These are phyloP conservation scores for Sequoia sempervirens DNA, from an alignment of 75 land plant genomes.

Conservation along the genomic window DNA sequence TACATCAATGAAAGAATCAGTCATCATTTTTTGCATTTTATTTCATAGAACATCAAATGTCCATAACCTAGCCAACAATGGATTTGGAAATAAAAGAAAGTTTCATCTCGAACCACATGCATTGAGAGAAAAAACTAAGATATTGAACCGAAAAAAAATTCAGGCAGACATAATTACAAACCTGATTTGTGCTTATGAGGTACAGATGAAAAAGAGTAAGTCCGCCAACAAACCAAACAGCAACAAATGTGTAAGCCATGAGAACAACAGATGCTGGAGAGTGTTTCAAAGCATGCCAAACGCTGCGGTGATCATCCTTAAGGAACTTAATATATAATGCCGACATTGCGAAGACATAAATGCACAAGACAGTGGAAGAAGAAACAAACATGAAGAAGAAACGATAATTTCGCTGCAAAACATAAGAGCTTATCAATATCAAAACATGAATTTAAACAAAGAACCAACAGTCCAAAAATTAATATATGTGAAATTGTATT, in stretches of 20 bases:
- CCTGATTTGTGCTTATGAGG: constrained; percentile 75
- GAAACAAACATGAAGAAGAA: constrained; percentile 65
- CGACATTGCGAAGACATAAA: constrained; percentile 56
- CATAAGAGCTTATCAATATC: constrained; percentile 1
- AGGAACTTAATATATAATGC: constrained; percentile 31
- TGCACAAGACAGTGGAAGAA: constrained; percentile 56
- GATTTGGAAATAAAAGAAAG: not conserved
- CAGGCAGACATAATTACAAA: constrained; percentile 3
- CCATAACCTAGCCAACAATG: not conserved
- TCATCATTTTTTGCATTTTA: not conserved
- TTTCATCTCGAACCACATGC: not conserved
- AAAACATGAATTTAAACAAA: not conserved
- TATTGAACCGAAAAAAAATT: not conserved
- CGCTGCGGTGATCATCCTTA: constrained; percentile 7
- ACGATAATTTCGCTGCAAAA: constrained; percentile 70
- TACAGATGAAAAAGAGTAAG: constrained; percentile 69
- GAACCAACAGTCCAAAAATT: not conserved
- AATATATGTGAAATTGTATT: constrained; percentile 4
- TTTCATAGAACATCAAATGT: not conserved
- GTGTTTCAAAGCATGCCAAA: constrained; percentile 32
- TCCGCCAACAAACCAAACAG: constrained; percentile 84
- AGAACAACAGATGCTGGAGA: constrained; percentile 44
- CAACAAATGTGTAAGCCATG: constrained; percentile 58
- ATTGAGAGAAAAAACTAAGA: not conserved
- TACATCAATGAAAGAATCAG: not conserved